Evolutionary conservation across 2,329 filamentous ascomycete species (phyloP), one percentile per base, ranked within the genome.

Genomic region (Cladosporium sp.): DNA sequence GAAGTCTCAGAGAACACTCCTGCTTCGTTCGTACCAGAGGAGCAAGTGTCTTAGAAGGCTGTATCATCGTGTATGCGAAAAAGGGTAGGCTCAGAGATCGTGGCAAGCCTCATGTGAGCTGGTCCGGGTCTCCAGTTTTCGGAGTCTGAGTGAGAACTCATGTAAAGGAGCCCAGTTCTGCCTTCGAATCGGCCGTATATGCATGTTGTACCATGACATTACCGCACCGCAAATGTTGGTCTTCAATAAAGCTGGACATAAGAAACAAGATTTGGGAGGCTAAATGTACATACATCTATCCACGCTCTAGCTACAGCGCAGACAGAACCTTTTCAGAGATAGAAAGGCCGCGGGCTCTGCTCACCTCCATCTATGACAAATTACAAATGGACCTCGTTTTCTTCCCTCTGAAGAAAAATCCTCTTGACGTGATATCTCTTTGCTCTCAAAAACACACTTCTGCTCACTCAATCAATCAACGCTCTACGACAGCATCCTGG

Each of bases 401-500:
- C 48, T 43, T 39, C 34, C 46, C 60, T 56, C 49, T 49, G 25
- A 14, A 60, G 14, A 28, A 32, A 49, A 16, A n/a, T 54, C 57
- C n/a, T 56, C 46, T 46, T 54, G 26, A 8, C 32, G 49, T 28
- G 60, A 32, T 26, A 43, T 56, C 60, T 56, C 34, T 54, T 36
- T 18, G 34, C 21, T 46, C 60, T 56, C 30, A 56, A 39, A 43
- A 63, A 63, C 21, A 46, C 34, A 63, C 23, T 23, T 56, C 54
- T 46, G 30, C 54, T 57, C 54, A 32, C 49, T 63, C 58, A 51
- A 23, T 63, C 58, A 51, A 23, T 39, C 25, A 32, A 28, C 43
- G 23, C 49, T 63, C 70, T 79, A 79, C 70, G 78, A 80, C 72
- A 78, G 68, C 83, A 92, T 94, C 80, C 92, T 89, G 84, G 88